These are phyloP conservation scores for Ogataea haglerorum DNA, from an alignment of 805 yeast genomes.

Conservation along the genomic window DNA sequence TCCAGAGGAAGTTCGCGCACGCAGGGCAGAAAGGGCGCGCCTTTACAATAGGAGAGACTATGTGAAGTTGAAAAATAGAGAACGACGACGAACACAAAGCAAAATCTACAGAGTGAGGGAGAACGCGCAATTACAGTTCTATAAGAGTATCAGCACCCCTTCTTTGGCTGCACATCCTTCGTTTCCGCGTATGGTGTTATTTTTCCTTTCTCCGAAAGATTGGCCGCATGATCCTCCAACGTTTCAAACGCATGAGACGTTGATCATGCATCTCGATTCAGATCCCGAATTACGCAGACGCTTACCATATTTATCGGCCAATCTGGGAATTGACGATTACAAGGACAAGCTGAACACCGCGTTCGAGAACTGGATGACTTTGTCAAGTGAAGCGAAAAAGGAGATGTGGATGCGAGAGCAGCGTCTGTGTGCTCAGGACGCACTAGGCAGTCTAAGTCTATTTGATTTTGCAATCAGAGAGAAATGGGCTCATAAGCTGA, in stretches of 20 bases:
- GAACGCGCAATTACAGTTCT: conserved; percentile 34
- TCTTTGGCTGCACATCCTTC: conserved; percentile 41
- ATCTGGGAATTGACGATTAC: conserved; percentile 17
- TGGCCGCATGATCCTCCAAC: conserved; percentile 59
- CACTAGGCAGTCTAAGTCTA: conserved; percentile 38
- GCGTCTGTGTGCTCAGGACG: conserved; percentile 42
- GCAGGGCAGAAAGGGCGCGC: conserved; percentile 40
- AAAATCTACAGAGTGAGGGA: conserved; percentile 39
- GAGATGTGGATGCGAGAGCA: conserved; percentile 46
- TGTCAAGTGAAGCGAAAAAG: conserved; percentile 33
- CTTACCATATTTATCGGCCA: conserved; percentile 18
- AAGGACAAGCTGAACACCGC: conserved; percentile 42
- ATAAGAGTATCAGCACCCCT: conserved; percentile 37
- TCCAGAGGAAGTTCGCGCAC: conserved; percentile 36
- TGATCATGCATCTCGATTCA: conserved; percentile 24
- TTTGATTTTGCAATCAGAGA: conserved; percentile 44
- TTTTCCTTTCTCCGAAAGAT: conserved; percentile 39
- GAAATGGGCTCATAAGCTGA: conserved; percentile 33
- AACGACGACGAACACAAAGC: conserved; percentile 44
- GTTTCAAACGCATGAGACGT: conserved; percentile 38
- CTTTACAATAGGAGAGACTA: conserved; percentile 45
- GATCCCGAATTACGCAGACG: conserved; percentile 21
- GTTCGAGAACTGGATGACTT: conserved; percentile 42
- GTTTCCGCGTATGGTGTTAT: conserved; percentile 47
- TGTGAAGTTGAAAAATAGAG: conserved; percentile 44